Conservation (phyloP, 768 basidiomycete species). For the Mycena galericulata region DNA sequence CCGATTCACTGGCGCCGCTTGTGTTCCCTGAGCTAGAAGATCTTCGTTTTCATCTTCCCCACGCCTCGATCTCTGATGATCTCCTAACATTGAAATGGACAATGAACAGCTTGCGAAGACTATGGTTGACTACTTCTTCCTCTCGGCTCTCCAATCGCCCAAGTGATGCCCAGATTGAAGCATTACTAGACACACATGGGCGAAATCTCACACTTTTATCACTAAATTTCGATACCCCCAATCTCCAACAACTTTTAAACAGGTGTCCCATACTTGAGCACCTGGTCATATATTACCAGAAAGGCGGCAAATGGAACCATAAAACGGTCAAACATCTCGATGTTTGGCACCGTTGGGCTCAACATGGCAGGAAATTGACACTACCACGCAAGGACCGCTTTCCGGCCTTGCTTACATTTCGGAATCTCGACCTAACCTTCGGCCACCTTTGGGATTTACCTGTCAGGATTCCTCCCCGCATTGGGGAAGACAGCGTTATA, state of each 20-base stretch:
- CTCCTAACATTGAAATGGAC: neutral
- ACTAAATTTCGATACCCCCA: neutral
- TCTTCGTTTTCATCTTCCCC: neutral
- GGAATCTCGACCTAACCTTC: slow-evolving; percentile 8
- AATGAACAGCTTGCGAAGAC: slow-evolving; percentile 1
- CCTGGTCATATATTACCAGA: neutral
- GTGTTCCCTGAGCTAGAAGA: slow-evolving; percentile 2
- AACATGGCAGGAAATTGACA: neutral
- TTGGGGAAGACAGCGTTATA: neutral
- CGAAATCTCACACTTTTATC: slow-evolving; percentile 1
- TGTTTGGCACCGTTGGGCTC: neutral
- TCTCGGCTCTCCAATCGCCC: neutral
- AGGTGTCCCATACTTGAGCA: neutral
- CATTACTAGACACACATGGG: neutral
- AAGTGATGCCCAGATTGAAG: neutral
- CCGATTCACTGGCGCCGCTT: neutral
- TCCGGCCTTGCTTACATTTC: slow-evolving; percentile 6
- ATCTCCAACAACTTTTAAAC: neutral
- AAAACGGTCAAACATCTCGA: neutral
- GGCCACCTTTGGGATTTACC: neutral
- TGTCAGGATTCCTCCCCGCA: neutral
- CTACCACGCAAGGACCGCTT: neutral
- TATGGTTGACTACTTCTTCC: neutral
- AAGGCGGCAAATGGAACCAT: neutral
- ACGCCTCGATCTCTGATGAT: neutral